Conservation (phyloP, 345 rosid species). For the Gossypium arboreum region DNA sequence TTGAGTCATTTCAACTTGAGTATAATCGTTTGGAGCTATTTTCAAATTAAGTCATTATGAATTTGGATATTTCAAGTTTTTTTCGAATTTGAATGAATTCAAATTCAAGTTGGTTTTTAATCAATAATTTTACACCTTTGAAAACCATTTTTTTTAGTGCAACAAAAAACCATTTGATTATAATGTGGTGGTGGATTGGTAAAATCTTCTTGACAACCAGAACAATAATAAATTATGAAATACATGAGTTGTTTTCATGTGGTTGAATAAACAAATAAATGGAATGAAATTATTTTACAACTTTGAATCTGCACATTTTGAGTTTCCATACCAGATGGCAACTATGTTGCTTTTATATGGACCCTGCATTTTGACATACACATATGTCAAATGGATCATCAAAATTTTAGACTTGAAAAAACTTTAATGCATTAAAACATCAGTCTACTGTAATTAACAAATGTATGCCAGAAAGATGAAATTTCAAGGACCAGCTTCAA, state of each 20-base stretch:
- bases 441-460: background rate
- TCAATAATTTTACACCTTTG: too few species aligned
- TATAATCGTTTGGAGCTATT: too few species aligned
- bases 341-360: background rate
- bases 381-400: background rate
- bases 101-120: too few species aligned
- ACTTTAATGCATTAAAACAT: too few species aligned
- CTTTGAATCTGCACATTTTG: background rate
- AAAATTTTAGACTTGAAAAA: too few species aligned
- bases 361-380: background rate
- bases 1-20: too few species aligned
- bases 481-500: background rate
- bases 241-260: background rate
- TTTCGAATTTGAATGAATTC: too few species aligned
- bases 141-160: too few species aligned
- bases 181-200: too few species aligned
- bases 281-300: background rate
- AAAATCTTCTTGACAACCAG: background rate
- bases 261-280: constrained; percentile 1
- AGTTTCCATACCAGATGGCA: background rate
- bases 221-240: background rate
- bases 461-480: background rate
- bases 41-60: too few species aligned
- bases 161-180: too few species aligned
- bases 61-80: too few species aligned